A percentile compares a stretch with the other conserved stretches of the same genome.
Evolutionary conservation across 768 basidiomycete species (phyloP).

Genomic region (Mycena polygramma): DNA sequence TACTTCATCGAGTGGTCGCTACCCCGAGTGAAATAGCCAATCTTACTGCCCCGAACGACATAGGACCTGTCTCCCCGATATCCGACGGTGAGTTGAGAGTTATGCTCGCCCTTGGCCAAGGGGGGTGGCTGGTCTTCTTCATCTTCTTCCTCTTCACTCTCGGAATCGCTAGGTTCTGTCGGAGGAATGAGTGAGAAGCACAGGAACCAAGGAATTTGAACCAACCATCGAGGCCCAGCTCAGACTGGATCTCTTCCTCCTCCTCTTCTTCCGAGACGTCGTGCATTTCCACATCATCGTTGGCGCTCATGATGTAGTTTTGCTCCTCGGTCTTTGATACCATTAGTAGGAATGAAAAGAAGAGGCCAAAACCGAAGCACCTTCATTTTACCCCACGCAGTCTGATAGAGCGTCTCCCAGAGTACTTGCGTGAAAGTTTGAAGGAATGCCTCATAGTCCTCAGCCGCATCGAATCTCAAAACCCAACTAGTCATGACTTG

Average conservation of each 20-base stretch:
- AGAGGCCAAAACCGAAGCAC: constrained; percentile 50
- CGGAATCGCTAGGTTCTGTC: constrained; percentile 59
- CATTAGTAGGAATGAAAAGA: constrained; percentile 18
- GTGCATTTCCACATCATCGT: constrained; percentile 91
- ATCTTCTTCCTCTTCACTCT: constrained; percentile 53
- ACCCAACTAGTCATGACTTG: constrained; percentile 83
- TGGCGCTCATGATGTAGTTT: constrained; percentile 82
- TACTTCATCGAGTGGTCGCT: constrained; percentile 83
- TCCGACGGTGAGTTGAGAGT: constrained; percentile 92
- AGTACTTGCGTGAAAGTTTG: constrained; percentile 73
- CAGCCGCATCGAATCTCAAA: constrained; percentile 70
- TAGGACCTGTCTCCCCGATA: constrained; percentile 97
- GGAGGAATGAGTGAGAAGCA: constrained; percentile 23
- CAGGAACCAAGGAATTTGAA: neutral
- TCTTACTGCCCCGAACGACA: constrained; percentile 91
- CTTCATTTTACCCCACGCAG: constrained; percentile 86
- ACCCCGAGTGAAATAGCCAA: constrained; percentile 89
- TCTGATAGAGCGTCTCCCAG: constrained; percentile 86
- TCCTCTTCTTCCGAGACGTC: constrained; percentile 81
- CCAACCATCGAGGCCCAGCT: constrained; percentile 70
- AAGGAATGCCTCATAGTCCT: constrained; percentile 72
- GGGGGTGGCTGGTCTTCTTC: constrained; percentile 57
- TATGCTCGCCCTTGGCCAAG: constrained; percentile 71
- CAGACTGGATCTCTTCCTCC: constrained; percentile 81
- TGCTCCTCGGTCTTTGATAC: constrained; percentile 81